A percentile compares a stretch with the other conserved stretches of the same genome.
Conservation (phyloP, 2,329 filamentous ascomycete species). For the Bipolaris zeicola region DNA sequence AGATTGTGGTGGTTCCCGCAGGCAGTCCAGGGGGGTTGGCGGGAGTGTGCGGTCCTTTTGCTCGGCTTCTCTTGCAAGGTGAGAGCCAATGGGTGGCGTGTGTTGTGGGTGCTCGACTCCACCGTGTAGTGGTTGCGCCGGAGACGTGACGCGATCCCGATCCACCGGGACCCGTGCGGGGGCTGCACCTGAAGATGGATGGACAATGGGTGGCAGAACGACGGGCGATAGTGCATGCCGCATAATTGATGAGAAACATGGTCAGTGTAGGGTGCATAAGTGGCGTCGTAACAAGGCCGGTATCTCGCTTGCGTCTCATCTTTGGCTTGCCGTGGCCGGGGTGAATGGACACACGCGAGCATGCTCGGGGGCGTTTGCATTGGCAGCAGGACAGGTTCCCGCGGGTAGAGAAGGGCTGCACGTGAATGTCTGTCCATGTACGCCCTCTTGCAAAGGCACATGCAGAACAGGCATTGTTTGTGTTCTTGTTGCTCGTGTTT, state of each 20-base stretch:
- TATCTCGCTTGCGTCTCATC: slow-evolving; percentile 17
- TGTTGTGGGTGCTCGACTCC: slow-evolving; percentile 6
- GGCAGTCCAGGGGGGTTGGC: background rate
- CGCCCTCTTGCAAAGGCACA: no score
- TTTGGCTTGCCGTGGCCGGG: slow-evolving; percentile 10
- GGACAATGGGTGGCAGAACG: slow-evolving; percentile 1
- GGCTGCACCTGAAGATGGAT: background rate
- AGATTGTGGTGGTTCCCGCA: background rate
- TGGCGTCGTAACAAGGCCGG: slow-evolving; percentile 7
- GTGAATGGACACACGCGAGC: background rate
- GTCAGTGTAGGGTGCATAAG: slow-evolving; percentile 10
- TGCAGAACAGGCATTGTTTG: background rate
- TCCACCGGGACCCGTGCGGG: slow-evolving; percentile 3
- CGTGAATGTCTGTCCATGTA: no score
- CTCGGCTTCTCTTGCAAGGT: slow-evolving; percentile 2
- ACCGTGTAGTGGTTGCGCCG: slow-evolving; percentile 3
- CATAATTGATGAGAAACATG: slow-evolving; percentile 9
- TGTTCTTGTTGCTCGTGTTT: slow-evolving; percentile 1
- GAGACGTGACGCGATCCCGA: slow-evolving; percentile 9
- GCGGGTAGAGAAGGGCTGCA: background rate
- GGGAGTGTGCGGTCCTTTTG: background rate
- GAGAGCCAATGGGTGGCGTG: slow-evolving; percentile 2
- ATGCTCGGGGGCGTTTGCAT: no score
- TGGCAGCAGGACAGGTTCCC: background rate
- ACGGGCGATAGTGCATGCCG: slow-evolving; percentile 3